Conservation (phyloP, 2,329 filamentous ascomycete genomes). For the Torrubiella hemipterigena region DNA sequence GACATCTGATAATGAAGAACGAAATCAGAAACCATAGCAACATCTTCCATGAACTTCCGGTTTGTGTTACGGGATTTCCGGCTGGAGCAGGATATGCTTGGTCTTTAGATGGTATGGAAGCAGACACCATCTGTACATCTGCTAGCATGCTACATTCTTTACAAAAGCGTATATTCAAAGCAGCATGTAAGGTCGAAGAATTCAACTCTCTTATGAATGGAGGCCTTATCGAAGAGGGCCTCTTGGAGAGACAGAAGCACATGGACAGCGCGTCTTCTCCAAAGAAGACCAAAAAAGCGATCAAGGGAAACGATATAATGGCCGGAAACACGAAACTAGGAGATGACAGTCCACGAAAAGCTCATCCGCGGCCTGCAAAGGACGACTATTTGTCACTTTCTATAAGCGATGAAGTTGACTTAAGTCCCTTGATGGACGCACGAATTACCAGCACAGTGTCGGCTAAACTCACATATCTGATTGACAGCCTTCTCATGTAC, state of each 20-base stretch:
- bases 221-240: conserved; percentile 28
- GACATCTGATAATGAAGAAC: conserved; percentile 47
- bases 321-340: conserved; percentile 32
- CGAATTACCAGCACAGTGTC: conserved; percentile 70
- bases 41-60: conserved; percentile 62
- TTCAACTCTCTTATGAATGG: conserved; percentile 36
- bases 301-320: conserved; percentile 14
- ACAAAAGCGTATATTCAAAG: conserved; percentile 38
- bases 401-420: conserved; percentile 12
- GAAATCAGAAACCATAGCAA: conserved; percentile 55
- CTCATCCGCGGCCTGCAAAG: conserved; percentile 17
- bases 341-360: conserved; percentile 20
- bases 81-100: conserved; percentile 47
- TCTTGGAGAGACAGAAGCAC: conserved; percentile 21
- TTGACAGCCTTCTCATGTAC: conserved; percentile 58
- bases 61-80: conserved; percentile 60
- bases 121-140: conserved; percentile 37
- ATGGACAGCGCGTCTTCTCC: conserved; percentile 7
- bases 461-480: conserved; percentile 74
- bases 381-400: conserved; percentile 10
- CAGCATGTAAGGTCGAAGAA: conserved; percentile 27
- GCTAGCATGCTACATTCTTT: conserved; percentile 37
- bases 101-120: conserved; percentile 47
- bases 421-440: conserved; percentile 42
- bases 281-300: conserved; percentile 6